These are phyloP conservation scores for Polychaeton citri DNA, from an alignment of 2,329 filamentous ascomycete species.

Conservation along the genomic window DNA sequence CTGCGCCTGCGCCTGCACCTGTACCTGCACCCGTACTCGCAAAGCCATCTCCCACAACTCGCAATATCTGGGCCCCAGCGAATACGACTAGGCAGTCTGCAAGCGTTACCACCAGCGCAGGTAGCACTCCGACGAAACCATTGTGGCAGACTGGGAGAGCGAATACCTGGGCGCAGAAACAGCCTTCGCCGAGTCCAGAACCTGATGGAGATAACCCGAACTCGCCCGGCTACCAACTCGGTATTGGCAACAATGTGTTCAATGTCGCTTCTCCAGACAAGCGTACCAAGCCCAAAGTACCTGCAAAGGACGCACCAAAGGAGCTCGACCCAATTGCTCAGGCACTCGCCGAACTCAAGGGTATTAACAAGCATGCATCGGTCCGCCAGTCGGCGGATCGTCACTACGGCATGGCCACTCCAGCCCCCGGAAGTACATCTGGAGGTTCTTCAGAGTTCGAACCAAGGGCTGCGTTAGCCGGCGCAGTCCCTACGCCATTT, in stretches of 20 bases:
- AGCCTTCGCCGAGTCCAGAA: conserved; percentile 29
- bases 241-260: conserved; percentile 92
- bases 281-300: conserved; percentile 23
- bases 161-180: conserved; percentile 19
- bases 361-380: conserved; percentile 66
- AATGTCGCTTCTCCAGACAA: conserved; percentile 68
- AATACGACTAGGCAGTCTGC: conserved; percentile 25
- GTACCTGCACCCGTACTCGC: no score
- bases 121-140: conserved; percentile 23
- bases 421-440: conserved; percentile 32
- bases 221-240: conserved; percentile 85
- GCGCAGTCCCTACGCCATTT: conserved; percentile 31
- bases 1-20: no score
- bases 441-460: conserved; percentile 20
- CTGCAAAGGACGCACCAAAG: conserved; percentile 23
- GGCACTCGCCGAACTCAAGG: conserved; percentile 85
- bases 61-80: conserved; percentile 42
- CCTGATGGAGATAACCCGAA: conserved; percentile 65
- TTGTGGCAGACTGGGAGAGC: conserved; percentile 13
- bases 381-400: conserved; percentile 86
- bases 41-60: conserved; percentile 23
- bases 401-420: conserved; percentile 86
- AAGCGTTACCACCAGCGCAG: conserved; percentile 23
- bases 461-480: conserved; percentile 25
- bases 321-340: conserved; percentile 84